These are phyloP conservation scores for Acidiella bohemica DNA, from an alignment of 495 filamentous ascomycete species.

Conservation along the genomic window DNA sequence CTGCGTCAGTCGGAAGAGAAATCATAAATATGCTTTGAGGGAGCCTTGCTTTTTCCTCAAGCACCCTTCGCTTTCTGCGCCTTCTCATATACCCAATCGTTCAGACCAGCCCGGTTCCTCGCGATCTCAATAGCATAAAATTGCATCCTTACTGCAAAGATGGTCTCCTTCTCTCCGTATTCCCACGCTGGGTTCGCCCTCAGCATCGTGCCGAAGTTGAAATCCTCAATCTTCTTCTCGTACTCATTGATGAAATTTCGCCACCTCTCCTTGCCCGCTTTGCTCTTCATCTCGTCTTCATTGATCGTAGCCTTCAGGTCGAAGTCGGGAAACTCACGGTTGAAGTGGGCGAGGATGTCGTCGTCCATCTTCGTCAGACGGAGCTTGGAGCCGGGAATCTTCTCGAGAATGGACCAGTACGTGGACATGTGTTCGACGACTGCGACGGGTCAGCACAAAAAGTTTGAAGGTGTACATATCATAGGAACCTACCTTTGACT, in stretches of 20 bases:
- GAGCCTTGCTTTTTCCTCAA: neutral
- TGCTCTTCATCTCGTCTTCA: constrained; percentile 96
- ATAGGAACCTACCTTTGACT: constrained; percentile 68
- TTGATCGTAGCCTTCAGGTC: constrained; percentile 65
- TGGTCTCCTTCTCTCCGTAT: constrained; percentile 78
- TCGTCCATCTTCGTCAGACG: constrained; percentile 88
- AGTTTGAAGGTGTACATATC: neutral
- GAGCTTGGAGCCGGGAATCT: constrained; percentile 67
- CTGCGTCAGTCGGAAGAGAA: too few species aligned
- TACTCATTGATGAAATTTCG: constrained; percentile 87
- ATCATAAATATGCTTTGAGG: too few species aligned
- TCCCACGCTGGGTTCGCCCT: constrained; percentile 63
- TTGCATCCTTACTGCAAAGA: constrained; percentile 64
- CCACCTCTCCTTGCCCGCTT: constrained; percentile 90
- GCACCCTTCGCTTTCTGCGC: constrained; percentile 29
- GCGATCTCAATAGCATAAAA: constrained; percentile 97
- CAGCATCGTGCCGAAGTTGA: constrained; percentile 93
- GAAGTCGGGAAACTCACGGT: constrained; percentile 79
- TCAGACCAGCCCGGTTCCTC: constrained; percentile 74
- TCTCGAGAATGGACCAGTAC: constrained; percentile 93
- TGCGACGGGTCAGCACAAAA: constrained; percentile 21
- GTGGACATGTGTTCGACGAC: constrained; percentile 90
- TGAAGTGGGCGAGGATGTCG: constrained; percentile 82
- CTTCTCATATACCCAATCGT: constrained; percentile 92
- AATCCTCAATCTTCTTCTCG: constrained; percentile 86